Conservation (phyloP, 2,329 filamentous ascomycete genomes). For the Venturia effusa region DNA sequence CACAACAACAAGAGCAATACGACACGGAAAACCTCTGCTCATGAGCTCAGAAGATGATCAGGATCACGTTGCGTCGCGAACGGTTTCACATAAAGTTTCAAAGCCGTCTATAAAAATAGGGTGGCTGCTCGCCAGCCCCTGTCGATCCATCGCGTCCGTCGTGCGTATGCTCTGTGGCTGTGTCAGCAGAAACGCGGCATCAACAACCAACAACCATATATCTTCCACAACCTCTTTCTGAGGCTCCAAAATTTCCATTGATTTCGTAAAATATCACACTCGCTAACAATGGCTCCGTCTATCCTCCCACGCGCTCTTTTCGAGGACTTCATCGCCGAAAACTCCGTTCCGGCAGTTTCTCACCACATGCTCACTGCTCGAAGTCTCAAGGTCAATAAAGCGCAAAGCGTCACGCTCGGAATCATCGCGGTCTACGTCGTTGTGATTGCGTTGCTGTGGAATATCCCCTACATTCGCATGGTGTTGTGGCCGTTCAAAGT, state of each 20-base stretch:
- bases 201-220: not conserved
- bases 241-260: not conserved
- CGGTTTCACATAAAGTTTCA: not conserved
- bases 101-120: not conserved
- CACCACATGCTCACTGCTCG: slow-evolving; percentile 35
- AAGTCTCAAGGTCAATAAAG: slow-evolving; percentile 51
- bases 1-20: not conserved
- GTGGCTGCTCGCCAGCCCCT: not conserved
- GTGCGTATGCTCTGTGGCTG: not conserved
- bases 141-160: not conserved
- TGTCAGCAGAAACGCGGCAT: not conserved
- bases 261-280: not conserved
- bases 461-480: slow-evolving; percentile 64
- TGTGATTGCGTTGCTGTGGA: slow-evolving; percentile 67
- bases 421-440: slow-evolving; percentile 63
- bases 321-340: not conserved
- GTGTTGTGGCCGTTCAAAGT: slow-evolving; percentile 75
- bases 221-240: not conserved
- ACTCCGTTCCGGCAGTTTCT: not conserved
- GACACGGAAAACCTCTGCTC: not conserved
- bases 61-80: not conserved
- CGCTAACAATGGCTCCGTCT: not conserved
- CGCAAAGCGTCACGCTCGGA: slow-evolving; percentile 60
- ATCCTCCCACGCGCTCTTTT: not conserved
- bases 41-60: not conserved